Evolutionary conservation across 2,329 filamentous ascomycete genomes (phyloP).

Genomic region (Myriangium duriaei): DNA sequence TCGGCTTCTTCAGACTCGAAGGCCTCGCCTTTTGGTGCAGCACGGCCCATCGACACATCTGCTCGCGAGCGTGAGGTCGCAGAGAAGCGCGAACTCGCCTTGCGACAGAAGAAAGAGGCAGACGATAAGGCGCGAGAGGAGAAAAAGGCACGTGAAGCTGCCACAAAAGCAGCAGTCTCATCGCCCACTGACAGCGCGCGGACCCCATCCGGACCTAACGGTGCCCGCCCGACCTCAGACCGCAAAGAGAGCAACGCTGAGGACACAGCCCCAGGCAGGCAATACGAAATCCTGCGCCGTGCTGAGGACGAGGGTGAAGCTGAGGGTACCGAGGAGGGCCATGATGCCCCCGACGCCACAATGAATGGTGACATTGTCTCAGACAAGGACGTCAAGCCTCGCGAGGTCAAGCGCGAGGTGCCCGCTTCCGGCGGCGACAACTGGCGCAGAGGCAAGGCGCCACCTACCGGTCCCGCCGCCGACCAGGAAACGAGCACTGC

Average conservation of each 20-base stretch:
- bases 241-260: constrained; percentile 25
- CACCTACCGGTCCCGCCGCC: constrained; percentile 20
- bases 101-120: constrained; percentile 74
- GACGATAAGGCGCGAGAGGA: constrained; percentile 75
- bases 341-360: constrained; percentile 31
- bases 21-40: constrained; percentile 85
- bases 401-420: constrained; percentile 39
- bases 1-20: constrained; percentile 50
- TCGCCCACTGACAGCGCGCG: constrained; percentile 4
- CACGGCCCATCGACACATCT: constrained; percentile 85
- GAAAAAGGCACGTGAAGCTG: constrained; percentile 44
- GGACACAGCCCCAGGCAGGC: constrained; percentile 27
- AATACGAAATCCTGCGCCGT: constrained; percentile 44
- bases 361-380: constrained; percentile 39
- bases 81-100: constrained; percentile 63
- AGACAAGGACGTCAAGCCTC: constrained; percentile 43
- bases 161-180: constrained; percentile 40
- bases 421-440: constrained; percentile 18
- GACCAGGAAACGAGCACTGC: constrained; percentile 31
- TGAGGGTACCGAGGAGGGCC: constrained; percentile 25
- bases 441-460: constrained; percentile 20
- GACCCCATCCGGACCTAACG: constrained; percentile 17
- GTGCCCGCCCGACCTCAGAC: constrained; percentile 14
- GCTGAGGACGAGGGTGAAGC: constrained; percentile 24
- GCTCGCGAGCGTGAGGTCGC: constrained; percentile 81